phyloP scores from a whole-genome alignment of 805 yeast genomes.

The Lipomyces spencermartinsiae region DNA sequence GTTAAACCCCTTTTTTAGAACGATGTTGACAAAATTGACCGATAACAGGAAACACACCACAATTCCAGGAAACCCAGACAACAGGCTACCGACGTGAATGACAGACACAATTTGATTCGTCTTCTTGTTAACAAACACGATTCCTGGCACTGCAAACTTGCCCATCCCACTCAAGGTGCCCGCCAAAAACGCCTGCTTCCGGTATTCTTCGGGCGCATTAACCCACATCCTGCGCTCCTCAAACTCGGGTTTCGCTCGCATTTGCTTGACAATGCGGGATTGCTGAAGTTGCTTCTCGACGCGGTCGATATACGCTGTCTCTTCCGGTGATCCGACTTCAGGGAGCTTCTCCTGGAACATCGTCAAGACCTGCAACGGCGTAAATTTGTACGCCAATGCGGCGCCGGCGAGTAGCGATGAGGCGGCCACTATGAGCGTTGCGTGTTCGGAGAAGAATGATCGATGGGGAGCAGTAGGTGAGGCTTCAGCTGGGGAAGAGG shows the following conservation, averaged over 20 bases:
- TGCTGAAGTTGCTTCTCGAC: conserved; percentile 31
- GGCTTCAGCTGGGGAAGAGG: neutral
- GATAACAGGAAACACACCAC: conserved; percentile 26
- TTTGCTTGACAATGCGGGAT: conserved; percentile 38
- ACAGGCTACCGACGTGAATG: conserved; percentile 68
- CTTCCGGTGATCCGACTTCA: conserved; percentile 25
- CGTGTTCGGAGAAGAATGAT: conserved; percentile 9
- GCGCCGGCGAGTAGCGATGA: conserved; percentile 27
- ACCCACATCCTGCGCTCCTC: conserved; percentile 41
- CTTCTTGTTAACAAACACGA: conserved; percentile 60
- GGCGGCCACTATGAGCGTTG: conserved; percentile 21
- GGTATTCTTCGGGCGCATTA: conserved; percentile 38
- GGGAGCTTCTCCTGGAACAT: conserved; percentile 26
- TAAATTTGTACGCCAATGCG: conserved; percentile 21
- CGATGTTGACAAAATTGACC: neutral
- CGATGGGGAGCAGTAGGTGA: conserved; percentile 3
- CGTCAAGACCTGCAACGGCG: conserved; percentile 21
- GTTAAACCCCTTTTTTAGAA: conserved; percentile 44
- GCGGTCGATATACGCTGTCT: conserved; percentile 7
- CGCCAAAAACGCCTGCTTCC: conserved; percentile 49
- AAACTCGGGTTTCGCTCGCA: conserved; percentile 37
- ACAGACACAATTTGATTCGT: conserved; percentile 64
- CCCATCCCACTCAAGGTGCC: conserved; percentile 74
- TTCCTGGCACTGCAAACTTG: conserved; percentile 76
- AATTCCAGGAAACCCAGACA: conserved; percentile 55